Percentiles rank a stretch among this genome's conserved stretches.
Evolutionary conservation across 2,329 filamentous ascomycete genomes (phyloP).

Genomic region (Phyllosticta citrichinensis): DNA sequence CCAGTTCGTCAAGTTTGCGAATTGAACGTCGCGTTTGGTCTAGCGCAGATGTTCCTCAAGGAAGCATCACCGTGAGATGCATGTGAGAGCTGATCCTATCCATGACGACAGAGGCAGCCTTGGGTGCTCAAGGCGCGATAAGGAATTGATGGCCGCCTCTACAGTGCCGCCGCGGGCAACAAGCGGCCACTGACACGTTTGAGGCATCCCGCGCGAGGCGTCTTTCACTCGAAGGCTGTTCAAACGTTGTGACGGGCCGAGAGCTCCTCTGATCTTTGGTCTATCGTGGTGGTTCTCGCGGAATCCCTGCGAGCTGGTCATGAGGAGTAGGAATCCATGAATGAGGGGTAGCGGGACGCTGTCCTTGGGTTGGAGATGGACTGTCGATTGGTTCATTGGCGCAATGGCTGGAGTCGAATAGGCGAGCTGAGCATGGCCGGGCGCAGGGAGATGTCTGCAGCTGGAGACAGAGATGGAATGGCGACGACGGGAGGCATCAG

Average conservation of each 20-base stretch:
- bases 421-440: not conserved
- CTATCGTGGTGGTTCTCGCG: not conserved
- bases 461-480: not conserved
- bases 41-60: not conserved
- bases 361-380: not conserved
- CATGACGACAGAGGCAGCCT: not conserved
- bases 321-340: not conserved
- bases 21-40: not conserved
- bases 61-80: not conserved
- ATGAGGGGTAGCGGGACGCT: not conserved
- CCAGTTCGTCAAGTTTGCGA: too few relatives aligned
- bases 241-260: not conserved
- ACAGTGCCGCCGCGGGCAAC: not conserved
- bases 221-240: not conserved
- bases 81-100: not conserved
- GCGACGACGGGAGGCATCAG: not conserved
- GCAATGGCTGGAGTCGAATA: not conserved
- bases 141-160: not conserved
- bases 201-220: not conserved
- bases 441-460: not conserved
- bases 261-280: not conserved
- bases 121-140: not conserved
- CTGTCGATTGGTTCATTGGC: not conserved
- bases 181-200: not conserved
- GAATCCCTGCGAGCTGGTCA: not conserved